Base-by-base conservation (phyloP, 1,284 basidiomycete genomes). In the Sanghuangporus weigelae region DNA sequence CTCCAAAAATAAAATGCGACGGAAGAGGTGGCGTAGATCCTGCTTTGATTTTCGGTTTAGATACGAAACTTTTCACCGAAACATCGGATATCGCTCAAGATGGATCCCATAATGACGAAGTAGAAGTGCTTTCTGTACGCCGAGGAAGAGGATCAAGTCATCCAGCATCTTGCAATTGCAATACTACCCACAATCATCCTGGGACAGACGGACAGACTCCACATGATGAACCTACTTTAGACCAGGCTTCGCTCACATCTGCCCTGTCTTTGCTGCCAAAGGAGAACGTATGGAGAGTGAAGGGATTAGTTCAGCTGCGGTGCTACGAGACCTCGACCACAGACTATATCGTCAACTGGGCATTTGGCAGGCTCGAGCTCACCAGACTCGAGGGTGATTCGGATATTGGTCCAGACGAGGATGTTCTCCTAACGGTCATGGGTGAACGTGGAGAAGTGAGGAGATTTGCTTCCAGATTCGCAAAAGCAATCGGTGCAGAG, bases 321-420 rank as follows among this genome's bases (percentile, higher is more conserved):
- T 50, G 12, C 19, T 8, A 11, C 5, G 12, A 35, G n/a, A 21
- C 35, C 8, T 36, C 42, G 46, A 11, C 36, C 42, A 8, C 40
- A 36, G 46, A 7, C 55, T 42, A n/a, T 35, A 91, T 95, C 66
- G 72, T 96, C 66, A 96, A 96, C 73, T 96, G 92, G 90, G 93
- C 94, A 5, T 96, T 96, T 75, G 92, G 92, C 19, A 82, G 93
- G 57, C 86, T 84, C 72, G 92, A 94, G 40, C 77, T 95, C 54
- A 87, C 81, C 3, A 72, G 72, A 6, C 71, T 79, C 23, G 19
- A 71, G 8, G 68, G 66, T 7, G 68, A 73, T 16, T 74, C 78
- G 19, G 38, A n/a, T 23, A n/a, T 46, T n/a, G 74, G 74, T 48
- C 68, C 72, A 19, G 73, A 73, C 35, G 65, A 70, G 62, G 69